Evolutionary conservation across 176 grass and related monocot genomes (phyloP), one percentile per base, ranked within the genome.

Genomic region (Ampelocalamus luodianensis): DNA sequence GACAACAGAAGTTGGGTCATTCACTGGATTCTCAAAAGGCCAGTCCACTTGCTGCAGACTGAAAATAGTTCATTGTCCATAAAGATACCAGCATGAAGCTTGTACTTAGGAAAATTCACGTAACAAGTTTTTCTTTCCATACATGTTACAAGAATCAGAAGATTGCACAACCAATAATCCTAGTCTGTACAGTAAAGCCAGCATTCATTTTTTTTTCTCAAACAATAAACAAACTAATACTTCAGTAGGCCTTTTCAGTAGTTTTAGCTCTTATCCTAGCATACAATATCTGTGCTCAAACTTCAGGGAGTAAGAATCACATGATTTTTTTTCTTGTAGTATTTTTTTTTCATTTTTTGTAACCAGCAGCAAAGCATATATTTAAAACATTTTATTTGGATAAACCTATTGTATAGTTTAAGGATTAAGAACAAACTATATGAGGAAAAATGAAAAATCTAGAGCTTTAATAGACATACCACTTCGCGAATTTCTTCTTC

Each of bases 401-500:
- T 16, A 70, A 78, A 80, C 27, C 78, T 88, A 68, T 22, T 77
- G 9, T 63, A 55, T 42, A 42, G 39, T 78, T 78, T 63, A 71
- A 0, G 17, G 59, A 88, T 48, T 42, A 62, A 24, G 26, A 65
- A 66, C 67, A 54, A 72, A 71, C 34, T 61, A 29, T 29, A 29
- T 29, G 1, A 29, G 29, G 29, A 42, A 65, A 88, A 40, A 65
- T 6, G 42, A 5, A 36, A 12, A 49, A 79, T 49, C 3, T 79
- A 58, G 24, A 55, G 44, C n/a, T 43, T 43, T 64, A 79, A 42
- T 61, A 77, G 66, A 83, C 86, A 80, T 81, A 99, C 96, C 93
- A 94, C 90, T 96, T 94, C 91, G 22, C 87, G 78, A 61, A 99
- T 89, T 92, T 99, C 96, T 76, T 96, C 86, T 84, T 99, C 96